These are phyloP conservation scores for Nakazawaea ishiwadae DNA, from an alignment of 805 yeast genomes.

Conservation along the genomic window DNA sequence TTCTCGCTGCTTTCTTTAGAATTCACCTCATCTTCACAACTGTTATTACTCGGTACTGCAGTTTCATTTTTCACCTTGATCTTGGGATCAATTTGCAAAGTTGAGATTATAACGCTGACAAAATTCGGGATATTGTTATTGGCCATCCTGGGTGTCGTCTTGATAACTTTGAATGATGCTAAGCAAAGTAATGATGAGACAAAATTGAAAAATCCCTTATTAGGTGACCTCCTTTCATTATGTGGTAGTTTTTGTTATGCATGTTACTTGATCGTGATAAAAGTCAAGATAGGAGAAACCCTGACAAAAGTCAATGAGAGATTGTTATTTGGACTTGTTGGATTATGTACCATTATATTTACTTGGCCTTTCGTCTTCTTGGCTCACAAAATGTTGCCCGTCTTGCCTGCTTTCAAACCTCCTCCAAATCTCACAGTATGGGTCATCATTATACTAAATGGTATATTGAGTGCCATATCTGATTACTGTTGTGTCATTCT, in stretches of 20 bases:
- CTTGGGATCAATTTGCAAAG: slow-evolving; percentile 34
- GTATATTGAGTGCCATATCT: slow-evolving; percentile 41
- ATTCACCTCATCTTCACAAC: slow-evolving; percentile 50
- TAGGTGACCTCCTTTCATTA: slow-evolving; percentile 43
- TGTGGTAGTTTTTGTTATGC: slow-evolving; percentile 44
- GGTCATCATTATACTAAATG: slow-evolving; percentile 32
- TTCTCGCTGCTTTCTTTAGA: slow-evolving; percentile 37
- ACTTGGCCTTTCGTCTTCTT: slow-evolving; percentile 34
- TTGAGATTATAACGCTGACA: slow-evolving; percentile 36
- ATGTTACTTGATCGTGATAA: slow-evolving; percentile 37
- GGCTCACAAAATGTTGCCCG: slow-evolving; percentile 32
- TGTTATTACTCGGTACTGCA: slow-evolving; percentile 45
- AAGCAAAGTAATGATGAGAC: slow-evolving; percentile 2
- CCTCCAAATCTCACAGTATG: slow-evolving; percentile 35
- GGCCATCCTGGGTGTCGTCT: slow-evolving; percentile 42
- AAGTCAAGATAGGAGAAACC: slow-evolving; percentile 39
- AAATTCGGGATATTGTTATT: slow-evolving; percentile 38
- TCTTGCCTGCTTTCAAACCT: slow-evolving; percentile 32
- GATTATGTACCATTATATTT: slow-evolving; percentile 33
- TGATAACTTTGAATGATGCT: slow-evolving; percentile 36
- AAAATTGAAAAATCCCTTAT: slow-evolving; percentile 25
- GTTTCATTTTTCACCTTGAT: slow-evolving; percentile 46
- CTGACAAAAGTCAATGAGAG: slow-evolving; percentile 41
- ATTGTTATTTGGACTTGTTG: slow-evolving; percentile 41
- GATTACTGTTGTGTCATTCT: slow-evolving; percentile 49